A percentile compares a stretch with the other conserved stretches of the same genome.
Evolutionary conservation across 176 grass and related monocot species (phyloP).

Genomic region (Aegilops umbellulata): DNA sequence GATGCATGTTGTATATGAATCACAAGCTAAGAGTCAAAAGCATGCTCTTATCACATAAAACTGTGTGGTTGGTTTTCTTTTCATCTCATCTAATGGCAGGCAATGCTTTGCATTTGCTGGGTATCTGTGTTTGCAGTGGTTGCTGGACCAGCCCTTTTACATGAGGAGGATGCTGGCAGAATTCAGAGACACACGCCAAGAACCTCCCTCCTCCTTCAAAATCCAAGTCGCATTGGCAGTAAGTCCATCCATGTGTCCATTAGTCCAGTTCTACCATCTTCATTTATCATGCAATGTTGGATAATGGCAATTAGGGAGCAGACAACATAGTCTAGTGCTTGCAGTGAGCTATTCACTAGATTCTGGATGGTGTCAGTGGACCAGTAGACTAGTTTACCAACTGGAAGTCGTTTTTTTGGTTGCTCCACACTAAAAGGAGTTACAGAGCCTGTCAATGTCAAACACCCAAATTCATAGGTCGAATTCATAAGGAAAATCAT

Average conservation of each 20-base stretch:
- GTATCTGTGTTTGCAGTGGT: constrained; percentile 17
- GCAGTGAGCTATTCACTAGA: neutral
- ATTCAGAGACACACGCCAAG: neutral
- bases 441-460: neutral
- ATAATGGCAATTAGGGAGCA: neutral
- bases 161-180: constrained; percentile 11
- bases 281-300: neutral
- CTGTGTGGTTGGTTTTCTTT: neutral
- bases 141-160: constrained; percentile 33
- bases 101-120: constrained; percentile 2
- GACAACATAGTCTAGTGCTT: neutral
- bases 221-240: constrained; percentile 6
- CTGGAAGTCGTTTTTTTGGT: neutral
- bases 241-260: neutral
- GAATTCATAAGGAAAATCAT: neutral
- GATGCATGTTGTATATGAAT: neutral
- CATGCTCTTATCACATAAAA: neutral
- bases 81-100: neutral
- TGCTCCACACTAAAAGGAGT: neutral
- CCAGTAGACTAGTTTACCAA: neutral
- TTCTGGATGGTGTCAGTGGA: neutral
- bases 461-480: neutral
- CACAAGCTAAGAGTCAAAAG: neutral
- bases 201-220: neutral
- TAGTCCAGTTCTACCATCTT: neutral